Evolutionary conservation across 176 grass and related monocot species (phyloP), one percentile per base, ranked within the genome.

Genomic region (Bothriochloa decipiens): DNA sequence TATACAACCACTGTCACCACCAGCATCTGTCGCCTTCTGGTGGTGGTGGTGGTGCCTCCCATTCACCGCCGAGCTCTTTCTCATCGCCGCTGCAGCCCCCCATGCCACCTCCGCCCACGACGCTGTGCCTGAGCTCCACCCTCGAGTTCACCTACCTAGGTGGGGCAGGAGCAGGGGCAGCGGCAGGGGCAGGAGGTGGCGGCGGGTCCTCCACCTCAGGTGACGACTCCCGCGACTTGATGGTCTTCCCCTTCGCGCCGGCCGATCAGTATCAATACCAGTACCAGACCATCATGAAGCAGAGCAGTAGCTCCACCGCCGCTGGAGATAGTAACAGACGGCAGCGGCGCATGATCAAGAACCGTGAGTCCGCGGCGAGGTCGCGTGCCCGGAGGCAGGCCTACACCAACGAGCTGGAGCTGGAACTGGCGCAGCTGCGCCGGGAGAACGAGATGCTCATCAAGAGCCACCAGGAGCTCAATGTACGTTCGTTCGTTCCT

Each of bases 271-370:
- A 58, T 10, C 53, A n/a, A 20, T 22, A 53, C 17, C 50, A 5
- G 50, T 53, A 55, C 52, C 52, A 55, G 18, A 22, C 7, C 47
- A 47, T 47, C 17, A 55, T 55, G 52, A 55, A 55, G 52, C 52
- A 55, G 52, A 55, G 52, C 52, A 55, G 7, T 18, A 55, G 52
- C 50, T 53, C 50, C 7, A 6, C 17, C 50, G 52, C 20, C 7
- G 20, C 20, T 10, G 62, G 49, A 25, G 86, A 77, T 55, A 9
- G 53, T 5, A 15, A 13, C 72, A 17, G 72, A 11, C 63, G 80
- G 64, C 79, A 77, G 36, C 70, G 40, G 18, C 86, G 86, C 64
- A 82, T 87, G 86, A 70, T 87, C 27, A 87, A 87, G 86, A 87
- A 87, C 86, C 62, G 86, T 25, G 86, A 87, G 50, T 87, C 86